Conservation (phyloP, 176 grass and related monocot species). For the Pontederia crassipes region DNA sequence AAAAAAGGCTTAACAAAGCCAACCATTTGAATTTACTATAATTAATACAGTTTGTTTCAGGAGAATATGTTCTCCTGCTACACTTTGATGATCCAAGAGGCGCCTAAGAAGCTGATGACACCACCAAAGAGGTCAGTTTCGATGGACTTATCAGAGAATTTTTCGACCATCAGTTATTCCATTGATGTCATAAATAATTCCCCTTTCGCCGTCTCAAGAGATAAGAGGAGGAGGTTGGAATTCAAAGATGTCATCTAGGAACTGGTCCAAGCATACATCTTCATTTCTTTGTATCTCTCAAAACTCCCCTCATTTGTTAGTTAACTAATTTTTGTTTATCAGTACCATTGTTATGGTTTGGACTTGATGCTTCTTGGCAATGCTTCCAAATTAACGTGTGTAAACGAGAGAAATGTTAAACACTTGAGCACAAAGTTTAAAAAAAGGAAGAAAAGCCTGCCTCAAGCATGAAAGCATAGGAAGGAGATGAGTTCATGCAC, state of each 20-base stretch:
- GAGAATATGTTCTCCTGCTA: constrained; percentile 57
- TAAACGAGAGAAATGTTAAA: too few species aligned
- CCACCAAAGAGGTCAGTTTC: neutral
- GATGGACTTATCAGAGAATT: constrained; percentile 7
- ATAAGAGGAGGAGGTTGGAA: constrained; percentile 18
- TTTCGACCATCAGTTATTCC: constrained; percentile 2
- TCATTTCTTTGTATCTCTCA: neutral
- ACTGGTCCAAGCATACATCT: neutral
- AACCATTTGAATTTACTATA: neutral
- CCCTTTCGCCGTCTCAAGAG: neutral
- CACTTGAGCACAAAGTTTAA: too few species aligned
- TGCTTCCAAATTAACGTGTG: too few species aligned
- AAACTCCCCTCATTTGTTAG: neutral
- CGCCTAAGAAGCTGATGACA: constrained; percentile 10
- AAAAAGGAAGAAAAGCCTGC: too few species aligned
- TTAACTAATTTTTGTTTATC: too few species aligned
- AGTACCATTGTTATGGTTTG: too few species aligned
- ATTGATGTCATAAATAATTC: neutral
- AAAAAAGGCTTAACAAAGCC: neutral
- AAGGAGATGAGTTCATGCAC: too few species aligned
- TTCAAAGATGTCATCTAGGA: neutral
- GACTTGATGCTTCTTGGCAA: too few species aligned
- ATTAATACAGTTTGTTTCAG: constrained; percentile 17
- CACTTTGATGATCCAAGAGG: constrained; percentile 21
- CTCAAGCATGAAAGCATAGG: too few species aligned